These are phyloP conservation scores for Colletotrichum ledebouriae DNA, from an alignment of 2,329 filamentous ascomycete species.

Conservation along the genomic window DNA sequence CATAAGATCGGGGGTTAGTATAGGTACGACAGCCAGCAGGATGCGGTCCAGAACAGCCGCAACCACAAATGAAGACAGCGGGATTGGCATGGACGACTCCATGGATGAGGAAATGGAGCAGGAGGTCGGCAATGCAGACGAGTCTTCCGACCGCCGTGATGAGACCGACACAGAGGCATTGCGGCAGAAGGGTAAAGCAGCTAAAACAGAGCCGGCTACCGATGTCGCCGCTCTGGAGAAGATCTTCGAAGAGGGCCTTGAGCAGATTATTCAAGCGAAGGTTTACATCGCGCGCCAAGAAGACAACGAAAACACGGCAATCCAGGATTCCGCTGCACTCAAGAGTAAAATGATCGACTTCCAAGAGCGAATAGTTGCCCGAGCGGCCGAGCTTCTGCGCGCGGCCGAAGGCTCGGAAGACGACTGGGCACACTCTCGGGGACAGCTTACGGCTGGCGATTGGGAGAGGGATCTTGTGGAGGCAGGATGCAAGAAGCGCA, in stretches of 20 bases:
- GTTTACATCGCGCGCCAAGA: neutral
- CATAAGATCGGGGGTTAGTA: neutral
- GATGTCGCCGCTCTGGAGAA: neutral
- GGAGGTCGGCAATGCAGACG: neutral
- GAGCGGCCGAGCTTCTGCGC: neutral
- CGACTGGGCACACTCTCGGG: neutral
- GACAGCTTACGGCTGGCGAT: neutral
- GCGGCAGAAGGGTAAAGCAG: neutral
- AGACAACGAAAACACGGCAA: neutral
- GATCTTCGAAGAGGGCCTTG: neutral
- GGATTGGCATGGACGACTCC: neutral
- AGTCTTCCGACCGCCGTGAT: neutral
- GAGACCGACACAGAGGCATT: neutral
- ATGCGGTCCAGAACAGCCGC: neutral
- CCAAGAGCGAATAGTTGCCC: neutral
- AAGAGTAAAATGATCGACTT: neutral
- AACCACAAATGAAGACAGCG: neutral
- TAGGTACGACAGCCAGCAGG: neutral
- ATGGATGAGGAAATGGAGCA: neutral
- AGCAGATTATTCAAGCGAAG: neutral
- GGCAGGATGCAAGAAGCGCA: neutral
- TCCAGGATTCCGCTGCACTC: neutral
- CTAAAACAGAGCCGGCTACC: neutral
- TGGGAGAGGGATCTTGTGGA: constrained; percentile 1
- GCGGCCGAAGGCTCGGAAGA: neutral